phyloP scores from a whole-genome alignment of 1,139 yeast genomes.

The Yamadazyma spencermartinsiae region DNA sequence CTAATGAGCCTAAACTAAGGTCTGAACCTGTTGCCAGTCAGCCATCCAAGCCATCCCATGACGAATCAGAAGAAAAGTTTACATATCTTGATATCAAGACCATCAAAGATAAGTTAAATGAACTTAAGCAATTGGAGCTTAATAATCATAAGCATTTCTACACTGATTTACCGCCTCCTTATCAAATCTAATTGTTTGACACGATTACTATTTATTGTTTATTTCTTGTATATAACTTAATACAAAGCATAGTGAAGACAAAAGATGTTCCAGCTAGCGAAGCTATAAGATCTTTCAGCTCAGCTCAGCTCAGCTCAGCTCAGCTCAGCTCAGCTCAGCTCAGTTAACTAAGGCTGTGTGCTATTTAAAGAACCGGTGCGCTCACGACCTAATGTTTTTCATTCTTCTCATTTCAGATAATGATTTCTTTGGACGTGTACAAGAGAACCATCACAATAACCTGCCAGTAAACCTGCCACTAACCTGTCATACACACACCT shows the following conservation, averaged over 20 bases:
- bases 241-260: background rate
- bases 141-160: constrained; percentile 16
- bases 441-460: too few relatives aligned
- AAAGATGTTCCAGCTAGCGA: background rate
- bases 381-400: background rate
- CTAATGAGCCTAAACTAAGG: too few relatives aligned
- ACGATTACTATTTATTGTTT: background rate
- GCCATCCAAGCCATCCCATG: constrained; percentile 12
- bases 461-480: too few relatives aligned
- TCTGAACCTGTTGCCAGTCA: too few relatives aligned
- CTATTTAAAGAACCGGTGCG: background rate
- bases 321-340: too few relatives aligned
- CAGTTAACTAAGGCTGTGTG: too few relatives aligned
- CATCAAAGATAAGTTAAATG: constrained; percentile 21
- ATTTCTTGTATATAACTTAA: background rate
- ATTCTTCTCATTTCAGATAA: background rate
- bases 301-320: too few relatives aligned
- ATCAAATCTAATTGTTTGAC: constrained; percentile 14
- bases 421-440: background rate
- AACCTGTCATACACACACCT: too few relatives aligned
- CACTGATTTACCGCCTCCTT: constrained; percentile 18
- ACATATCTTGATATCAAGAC: constrained; percentile 37
- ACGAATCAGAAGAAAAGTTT: constrained; percentile 13
- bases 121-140: constrained; percentile 16
- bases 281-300: too few relatives aligned